phyloP scores from a whole-genome alignment of 2,329 filamentous ascomycete genomes.

The Exophiala oligosperma region DNA sequence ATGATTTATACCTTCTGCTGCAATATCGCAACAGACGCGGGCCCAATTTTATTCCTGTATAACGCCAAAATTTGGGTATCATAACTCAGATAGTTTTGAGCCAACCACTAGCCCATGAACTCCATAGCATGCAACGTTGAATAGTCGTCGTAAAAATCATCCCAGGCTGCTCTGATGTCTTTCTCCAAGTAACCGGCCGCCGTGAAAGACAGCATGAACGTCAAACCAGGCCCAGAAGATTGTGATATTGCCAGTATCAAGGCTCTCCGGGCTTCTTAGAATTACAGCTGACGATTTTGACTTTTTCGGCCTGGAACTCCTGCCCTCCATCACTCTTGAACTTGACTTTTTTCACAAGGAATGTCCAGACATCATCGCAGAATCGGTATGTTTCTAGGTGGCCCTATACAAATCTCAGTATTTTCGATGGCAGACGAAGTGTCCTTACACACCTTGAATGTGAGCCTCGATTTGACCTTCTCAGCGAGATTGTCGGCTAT shows the following conservation, averaged over 20 bases:
- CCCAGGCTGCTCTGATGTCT: no score
- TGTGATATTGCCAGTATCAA: slow-evolving; percentile 3
- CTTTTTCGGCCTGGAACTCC: slow-evolving; percentile 78
- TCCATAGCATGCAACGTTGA: no score
- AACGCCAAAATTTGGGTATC: background rate
- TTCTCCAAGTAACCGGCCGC: no score
- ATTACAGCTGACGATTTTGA: slow-evolving; percentile 98
- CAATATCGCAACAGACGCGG: no score
- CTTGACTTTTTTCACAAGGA: slow-evolving; percentile 97
- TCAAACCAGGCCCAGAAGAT: no score
- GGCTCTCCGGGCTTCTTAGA: slow-evolving; percentile 73
- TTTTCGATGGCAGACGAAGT: background rate
- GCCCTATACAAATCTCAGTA: slow-evolving; percentile 59
- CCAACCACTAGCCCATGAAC: background rate
- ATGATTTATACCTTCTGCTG: no score
- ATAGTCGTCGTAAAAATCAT: no score
- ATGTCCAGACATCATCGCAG: slow-evolving; percentile 99
- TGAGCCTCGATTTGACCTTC: slow-evolving; percentile 85
- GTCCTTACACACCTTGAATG: slow-evolving; percentile 75
- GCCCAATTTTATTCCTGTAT: background rate
- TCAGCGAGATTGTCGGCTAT: slow-evolving; percentile 90
- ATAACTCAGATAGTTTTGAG: background rate
- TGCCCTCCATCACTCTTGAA: slow-evolving; percentile 91
- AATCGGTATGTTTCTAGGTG: slow-evolving; percentile 98
- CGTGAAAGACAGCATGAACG: no score